Conservation (phyloP, 441 rosid genomes). For the Melastoma candidum region DNA sequence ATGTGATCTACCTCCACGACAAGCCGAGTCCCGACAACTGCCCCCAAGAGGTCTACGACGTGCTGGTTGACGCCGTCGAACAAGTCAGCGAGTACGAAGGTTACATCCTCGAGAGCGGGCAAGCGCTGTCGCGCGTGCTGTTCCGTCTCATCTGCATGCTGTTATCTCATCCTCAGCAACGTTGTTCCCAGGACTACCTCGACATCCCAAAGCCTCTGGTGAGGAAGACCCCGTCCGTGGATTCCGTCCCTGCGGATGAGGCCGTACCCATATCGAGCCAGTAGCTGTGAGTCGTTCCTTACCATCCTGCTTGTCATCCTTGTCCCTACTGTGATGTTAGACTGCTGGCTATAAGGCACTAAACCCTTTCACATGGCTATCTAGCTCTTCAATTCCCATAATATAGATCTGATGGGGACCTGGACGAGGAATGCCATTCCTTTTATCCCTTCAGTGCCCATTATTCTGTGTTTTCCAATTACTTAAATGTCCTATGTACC, state of each 20-base stretch:
- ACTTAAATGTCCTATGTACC: no score
- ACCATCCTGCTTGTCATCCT: no score
- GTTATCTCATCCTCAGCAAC: constrained; percentile 81
- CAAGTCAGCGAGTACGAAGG: constrained; percentile 80
- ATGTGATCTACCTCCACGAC: constrained; percentile 89
- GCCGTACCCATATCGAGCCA: constrained; percentile 31
- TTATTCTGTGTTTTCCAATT: no score
- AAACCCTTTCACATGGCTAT: no score
- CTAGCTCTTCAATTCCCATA: no score
- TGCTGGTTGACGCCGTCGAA: constrained; percentile 73
- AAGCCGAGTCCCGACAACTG: constrained; percentile 86
- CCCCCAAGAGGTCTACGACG: constrained; percentile 78
- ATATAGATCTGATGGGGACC: no score
- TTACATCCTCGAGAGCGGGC: constrained; percentile 77
- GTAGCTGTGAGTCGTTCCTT: constrained; percentile 16
- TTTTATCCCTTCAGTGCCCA: no score
- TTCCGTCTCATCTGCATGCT: constrained; percentile 56
- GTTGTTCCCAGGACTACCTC: constrained; percentile 60
- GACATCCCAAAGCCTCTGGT: constrained; percentile 69
- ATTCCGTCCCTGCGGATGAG: constrained; percentile 12
- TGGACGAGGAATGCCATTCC: no score
- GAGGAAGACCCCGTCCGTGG: constrained; percentile 45
- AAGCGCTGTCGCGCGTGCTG: constrained; percentile 53
- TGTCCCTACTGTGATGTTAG: no score
- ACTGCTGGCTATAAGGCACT: no score